These are phyloP conservation scores for Apium graveolens DNA, from an alignment of 129 eudicot genomes.

Conservation along the genomic window DNA sequence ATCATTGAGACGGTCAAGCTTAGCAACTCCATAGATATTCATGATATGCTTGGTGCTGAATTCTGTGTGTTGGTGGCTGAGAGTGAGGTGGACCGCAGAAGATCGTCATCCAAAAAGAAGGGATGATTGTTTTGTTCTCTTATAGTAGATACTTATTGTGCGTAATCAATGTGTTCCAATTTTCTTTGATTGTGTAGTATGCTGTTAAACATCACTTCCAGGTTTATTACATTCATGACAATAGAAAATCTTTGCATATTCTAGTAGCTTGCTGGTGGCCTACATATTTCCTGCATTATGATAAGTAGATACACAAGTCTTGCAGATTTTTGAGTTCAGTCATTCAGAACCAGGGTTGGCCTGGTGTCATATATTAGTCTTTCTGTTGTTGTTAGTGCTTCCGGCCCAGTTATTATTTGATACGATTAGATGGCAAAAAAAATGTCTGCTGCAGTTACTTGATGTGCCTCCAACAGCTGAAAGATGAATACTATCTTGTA, in stretches of 20 bases:
- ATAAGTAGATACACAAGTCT: too few relatives aligned
- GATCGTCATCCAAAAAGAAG: slow-evolving; percentile 30
- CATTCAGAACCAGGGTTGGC: neutral
- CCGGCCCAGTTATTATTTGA: neutral
- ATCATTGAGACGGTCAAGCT: slow-evolving; percentile 44
- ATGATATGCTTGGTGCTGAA: slow-evolving; percentile 97
- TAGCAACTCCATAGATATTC: slow-evolving; percentile 43
- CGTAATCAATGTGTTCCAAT: neutral
- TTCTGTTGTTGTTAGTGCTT: neutral
- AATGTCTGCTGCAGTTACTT: slow-evolving; percentile 2
- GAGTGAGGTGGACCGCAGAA: slow-evolving; percentile 70
- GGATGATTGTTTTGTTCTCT: slow-evolving; percentile 13
- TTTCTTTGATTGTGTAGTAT: neutral
- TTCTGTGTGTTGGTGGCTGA: slow-evolving; percentile 82
- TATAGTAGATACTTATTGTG: neutral
- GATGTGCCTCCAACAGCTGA: slow-evolving; percentile 2
- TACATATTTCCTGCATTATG: too few relatives aligned
- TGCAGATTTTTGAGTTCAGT: too few relatives aligned
- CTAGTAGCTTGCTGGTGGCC: neutral
- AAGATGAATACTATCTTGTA: slow-evolving; percentile 10
- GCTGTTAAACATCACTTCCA: too few relatives aligned
- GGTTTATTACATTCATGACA: too few relatives aligned
- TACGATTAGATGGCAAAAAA: neutral
- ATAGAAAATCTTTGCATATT: neutral
- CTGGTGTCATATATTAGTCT: neutral